Conservation (phyloP, 1,284 basidiomycete species). For the Trametes sp. region DNA sequence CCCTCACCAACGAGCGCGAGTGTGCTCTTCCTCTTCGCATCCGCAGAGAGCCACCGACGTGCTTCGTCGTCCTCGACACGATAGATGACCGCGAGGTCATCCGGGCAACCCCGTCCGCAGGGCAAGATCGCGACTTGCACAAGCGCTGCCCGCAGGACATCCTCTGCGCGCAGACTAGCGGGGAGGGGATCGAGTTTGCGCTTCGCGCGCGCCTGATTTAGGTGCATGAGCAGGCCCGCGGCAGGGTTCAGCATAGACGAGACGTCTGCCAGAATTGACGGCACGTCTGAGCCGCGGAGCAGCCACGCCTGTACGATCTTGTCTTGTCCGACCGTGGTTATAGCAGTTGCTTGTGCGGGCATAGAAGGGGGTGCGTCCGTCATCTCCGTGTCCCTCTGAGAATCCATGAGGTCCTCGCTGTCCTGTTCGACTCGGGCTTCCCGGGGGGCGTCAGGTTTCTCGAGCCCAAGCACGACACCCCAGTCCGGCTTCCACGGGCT, state of each 20-base stretch:
- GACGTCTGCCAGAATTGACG: constrained; percentile 53
- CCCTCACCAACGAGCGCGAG: constrained; percentile 26
- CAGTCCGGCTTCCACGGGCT: constrained; percentile 84
- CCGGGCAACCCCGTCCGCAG: constrained; percentile 73
- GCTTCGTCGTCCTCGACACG: constrained; percentile 59
- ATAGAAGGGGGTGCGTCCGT: constrained; percentile 1
- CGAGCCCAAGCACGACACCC: constrained; percentile 65
- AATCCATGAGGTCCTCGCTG: constrained; percentile 54
- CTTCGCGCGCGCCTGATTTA: constrained; percentile 68
- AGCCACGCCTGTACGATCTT: constrained; percentile 64
- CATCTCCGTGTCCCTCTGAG: constrained; percentile 54
- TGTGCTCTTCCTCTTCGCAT: constrained; percentile 40
- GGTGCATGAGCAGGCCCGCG: constrained; percentile 54
- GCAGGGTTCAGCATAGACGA: constrained; percentile 51
- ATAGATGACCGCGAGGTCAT: constrained; percentile 78
- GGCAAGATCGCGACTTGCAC: constrained; percentile 70
- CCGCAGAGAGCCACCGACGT: constrained; percentile 50
- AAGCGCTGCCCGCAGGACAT: constrained; percentile 65
- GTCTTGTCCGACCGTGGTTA: neutral
- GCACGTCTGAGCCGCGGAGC: constrained; percentile 60
- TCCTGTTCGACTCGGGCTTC: constrained; percentile 26
- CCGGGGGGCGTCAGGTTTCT: constrained; percentile 25
- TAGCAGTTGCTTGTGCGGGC: neutral
- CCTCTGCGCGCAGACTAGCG: constrained; percentile 43
- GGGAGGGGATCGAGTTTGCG: constrained; percentile 54